Evolutionary conservation across 2,329 filamentous ascomycete genomes (phyloP), one percentile per base, ranked within the genome.

Genomic region (Colletotrichum magnum): DNA sequence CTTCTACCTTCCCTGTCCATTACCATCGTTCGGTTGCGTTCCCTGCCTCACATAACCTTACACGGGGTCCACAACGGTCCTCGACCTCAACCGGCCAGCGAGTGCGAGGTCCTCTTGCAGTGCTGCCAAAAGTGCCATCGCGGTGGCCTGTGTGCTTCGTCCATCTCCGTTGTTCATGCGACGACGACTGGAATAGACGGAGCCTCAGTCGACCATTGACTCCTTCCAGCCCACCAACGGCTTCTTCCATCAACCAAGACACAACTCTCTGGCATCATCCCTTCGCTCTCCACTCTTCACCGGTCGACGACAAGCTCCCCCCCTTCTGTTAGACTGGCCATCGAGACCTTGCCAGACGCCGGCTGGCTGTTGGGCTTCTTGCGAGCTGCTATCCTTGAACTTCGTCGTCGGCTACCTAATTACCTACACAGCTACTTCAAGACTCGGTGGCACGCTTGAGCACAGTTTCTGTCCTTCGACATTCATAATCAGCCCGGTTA

Each of bases 131-230:
- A 47, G 59, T 54, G 45, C 59, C 50, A 36, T 50, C 32, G n/a
- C 32, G 43, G 48, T 54, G 59, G 50, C 50, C 59, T 62, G 59
- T 54, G 36, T 62, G 18, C 57, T 21, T 62, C 59, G 59, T 62
- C 39, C 59, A 54, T 54, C 59, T 62, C 59, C 59, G 59, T 62
- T 39, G 50, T 54, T 62, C 26, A 62, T 54, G 59, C 59, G n/a
- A 62, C 39, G 10, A 10, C 47, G 47, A 21, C 16, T 54, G 15
- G 50, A n/a, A 48, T n/a, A 16, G 36, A 45, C 59, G 50, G 36
- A 32, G 36, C 50, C 36, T 62, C 50, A 28, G 13, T 62, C 59
- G 26, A 61, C 32, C 39, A n/a, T 16, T n/a, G 47, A 24, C 12
- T 26, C 47, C 16, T 21, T 18, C 18, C 21, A 50, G 47, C 47